Conservation (phyloP, 768 basidiomycete genomes). For the Rhodosporidiobolus odoratus region DNA sequence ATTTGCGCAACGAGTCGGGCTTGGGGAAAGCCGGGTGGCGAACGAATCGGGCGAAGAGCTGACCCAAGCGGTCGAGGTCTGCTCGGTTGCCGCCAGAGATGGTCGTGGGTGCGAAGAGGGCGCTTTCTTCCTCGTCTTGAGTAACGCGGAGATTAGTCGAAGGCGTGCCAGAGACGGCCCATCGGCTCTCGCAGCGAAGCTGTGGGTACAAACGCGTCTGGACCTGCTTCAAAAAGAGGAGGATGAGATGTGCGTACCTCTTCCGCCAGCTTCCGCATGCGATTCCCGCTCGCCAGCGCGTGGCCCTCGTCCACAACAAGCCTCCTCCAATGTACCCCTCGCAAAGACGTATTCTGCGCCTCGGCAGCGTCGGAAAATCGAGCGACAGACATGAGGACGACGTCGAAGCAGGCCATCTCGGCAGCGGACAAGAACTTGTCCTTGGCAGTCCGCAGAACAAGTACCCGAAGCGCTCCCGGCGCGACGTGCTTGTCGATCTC, state of each 20-base stretch:
- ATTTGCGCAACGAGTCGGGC: slow-evolving; percentile 11
- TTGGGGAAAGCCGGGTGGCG: slow-evolving; percentile 26
- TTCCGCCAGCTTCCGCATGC: slow-evolving; percentile 19
- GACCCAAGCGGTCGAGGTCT: slow-evolving; percentile 37
- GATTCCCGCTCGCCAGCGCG: slow-evolving; percentile 4
- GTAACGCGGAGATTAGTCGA: slow-evolving; percentile 36
- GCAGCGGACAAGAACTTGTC: slow-evolving; percentile 35
- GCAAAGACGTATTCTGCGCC: slow-evolving; percentile 5
- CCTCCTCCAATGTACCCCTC: slow-evolving; percentile 36
- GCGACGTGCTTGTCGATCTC: slow-evolving; percentile 44
- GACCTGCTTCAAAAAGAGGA: background rate
- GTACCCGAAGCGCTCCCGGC: slow-evolving; percentile 32
- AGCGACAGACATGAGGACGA: slow-evolving; percentile 36
- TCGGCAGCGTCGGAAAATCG: slow-evolving; percentile 29
- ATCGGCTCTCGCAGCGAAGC: slow-evolving; percentile 37
- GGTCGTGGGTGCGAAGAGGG: slow-evolving; percentile 15
- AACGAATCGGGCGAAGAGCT: slow-evolving; percentile 31
- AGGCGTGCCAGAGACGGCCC: slow-evolving; percentile 40
- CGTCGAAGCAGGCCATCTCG: slow-evolving; percentile 42
- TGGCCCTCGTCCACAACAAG: slow-evolving; percentile 41
- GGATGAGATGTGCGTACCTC: slow-evolving; percentile 12
- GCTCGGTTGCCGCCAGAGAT: slow-evolving; percentile 19
- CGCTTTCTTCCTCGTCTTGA: slow-evolving; percentile 19
- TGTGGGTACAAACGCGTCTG: background rate
- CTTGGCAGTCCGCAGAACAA: slow-evolving; percentile 36